phyloP scores from a whole-genome alignment of 176 grass and related monocot genomes.

The Puccinellia tenuiflora region DNA sequence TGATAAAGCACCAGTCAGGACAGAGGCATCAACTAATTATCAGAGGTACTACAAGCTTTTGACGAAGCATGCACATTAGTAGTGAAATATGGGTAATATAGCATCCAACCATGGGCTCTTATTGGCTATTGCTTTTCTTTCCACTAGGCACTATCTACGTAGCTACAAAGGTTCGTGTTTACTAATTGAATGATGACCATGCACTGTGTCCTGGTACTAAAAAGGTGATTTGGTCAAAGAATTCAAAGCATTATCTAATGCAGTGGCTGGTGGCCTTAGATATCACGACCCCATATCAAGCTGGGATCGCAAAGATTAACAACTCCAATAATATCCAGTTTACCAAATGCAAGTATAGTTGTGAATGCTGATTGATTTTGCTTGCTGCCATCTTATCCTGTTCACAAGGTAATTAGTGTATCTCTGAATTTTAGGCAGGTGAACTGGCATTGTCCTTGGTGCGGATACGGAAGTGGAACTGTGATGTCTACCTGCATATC shows the following conservation, averaged over 20 bases:
- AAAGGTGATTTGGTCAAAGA: conserved; percentile 39
- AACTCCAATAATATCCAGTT: not conserved
- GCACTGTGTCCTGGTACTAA: conserved; percentile 24
- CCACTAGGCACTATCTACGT: conserved; percentile 35
- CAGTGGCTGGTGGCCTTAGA: conserved; percentile 9
- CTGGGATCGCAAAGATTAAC: not conserved
- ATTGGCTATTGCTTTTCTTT: conserved; percentile 37
- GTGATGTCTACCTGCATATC: not conserved
- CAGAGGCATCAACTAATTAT: conserved; percentile 27
- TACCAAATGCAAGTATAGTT: conserved; percentile 8
- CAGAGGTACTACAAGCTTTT: conserved; percentile 30
- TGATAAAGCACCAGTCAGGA: conserved; percentile 18
- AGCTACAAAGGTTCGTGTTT: conserved; percentile 21
- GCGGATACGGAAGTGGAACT: not conserved
- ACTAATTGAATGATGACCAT: conserved; percentile 34
- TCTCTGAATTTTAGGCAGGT: not conserved
- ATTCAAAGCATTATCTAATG: conserved; percentile 34
- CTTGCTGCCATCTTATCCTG: not conserved
- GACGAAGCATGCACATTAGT: conserved; percentile 53
- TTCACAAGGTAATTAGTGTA: not conserved
- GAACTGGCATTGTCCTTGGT: not conserved
- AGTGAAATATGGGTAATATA: conserved; percentile 9
- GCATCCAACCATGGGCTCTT: conserved; percentile 28
- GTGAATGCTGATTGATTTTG: not conserved
- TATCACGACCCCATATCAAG: no score